Evolutionary conservation across 768 basidiomycete species (phyloP).

Genomic region (Lactarius sp.): DNA sequence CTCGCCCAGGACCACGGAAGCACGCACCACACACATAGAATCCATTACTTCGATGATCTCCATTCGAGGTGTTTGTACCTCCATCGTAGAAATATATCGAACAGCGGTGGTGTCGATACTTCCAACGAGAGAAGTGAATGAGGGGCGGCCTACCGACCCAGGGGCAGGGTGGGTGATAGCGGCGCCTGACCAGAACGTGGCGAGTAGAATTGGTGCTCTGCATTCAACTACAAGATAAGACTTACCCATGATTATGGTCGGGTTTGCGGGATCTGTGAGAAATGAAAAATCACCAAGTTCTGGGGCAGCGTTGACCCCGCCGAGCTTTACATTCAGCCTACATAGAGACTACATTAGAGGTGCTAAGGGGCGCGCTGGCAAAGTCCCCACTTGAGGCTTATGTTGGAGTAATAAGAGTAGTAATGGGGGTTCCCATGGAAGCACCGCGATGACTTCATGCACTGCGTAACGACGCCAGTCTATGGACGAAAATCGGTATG

Average conservation of each 20-base stretch:
- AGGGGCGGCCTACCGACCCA: slow-evolving; percentile 71
- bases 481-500: slow-evolving; percentile 28
- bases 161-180: slow-evolving; percentile 82
- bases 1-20: background rate
- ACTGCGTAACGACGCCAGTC: slow-evolving; percentile 76
- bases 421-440: slow-evolving; percentile 56
- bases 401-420: slow-evolving; percentile 63
- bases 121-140: slow-evolving; percentile 74
- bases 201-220: no score
- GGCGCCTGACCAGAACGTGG: slow-evolving; percentile 45
- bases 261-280: slow-evolving; percentile 63
- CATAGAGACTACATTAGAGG: slow-evolving; percentile 1
- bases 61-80: slow-evolving; percentile 60
- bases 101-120: slow-evolving; percentile 72
- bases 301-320: slow-evolving; percentile 76
- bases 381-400: slow-evolving; percentile 62
- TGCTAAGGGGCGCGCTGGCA: background rate
- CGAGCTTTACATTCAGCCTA: slow-evolving; percentile 80
- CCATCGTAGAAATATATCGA: slow-evolving; percentile 59
- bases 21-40: slow-evolving; percentile 53
- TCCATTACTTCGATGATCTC: slow-evolving; percentile 74
- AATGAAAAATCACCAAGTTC: slow-evolving; percentile 60
- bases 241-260: slow-evolving; percentile 75
- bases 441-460: slow-evolving; percentile 66
- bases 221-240: background rate